Evolutionary conservation across 148 eudicot species (phyloP), one percentile per base, ranked within the genome.

Genomic region (Cornus kousa): DNA sequence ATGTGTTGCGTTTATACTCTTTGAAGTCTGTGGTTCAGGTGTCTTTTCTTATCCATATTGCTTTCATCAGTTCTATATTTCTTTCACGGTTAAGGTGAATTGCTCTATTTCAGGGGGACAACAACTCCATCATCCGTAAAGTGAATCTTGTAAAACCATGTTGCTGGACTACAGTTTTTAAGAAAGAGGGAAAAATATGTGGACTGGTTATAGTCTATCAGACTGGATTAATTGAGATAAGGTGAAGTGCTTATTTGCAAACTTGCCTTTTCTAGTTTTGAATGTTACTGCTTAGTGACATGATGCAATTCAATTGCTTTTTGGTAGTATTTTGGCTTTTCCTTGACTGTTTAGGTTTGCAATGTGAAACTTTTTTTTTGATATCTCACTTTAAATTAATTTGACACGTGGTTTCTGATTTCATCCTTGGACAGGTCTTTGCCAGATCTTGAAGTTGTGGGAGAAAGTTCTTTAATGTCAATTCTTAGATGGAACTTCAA

Each of bases 401-500:
- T 43, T 50, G 22, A 16, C 17, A 59, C 9, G 16, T 13, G 19
- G 64, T 17, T 24, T 16, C 46, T 24, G 31, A 17, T 72, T 65
- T 40, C 28, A 28, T 55, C 43, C 24, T 62, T 59, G 55, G 73
- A 72, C 89, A 95, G 99, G 91, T 94, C 95, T 69, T 83, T 96
- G 65, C 94, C 91, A 78, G 90, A 91, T 75, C 93, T 96, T 75
- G 86, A 92, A 80, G 82, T 88, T 57, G 75, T 92, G 83, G 93
- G 86, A 28, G 89, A 88, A 76, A 70, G 85, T 79, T 84, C 94
- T 67, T 73, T 92, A 77, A 85, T 84, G 86, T 88, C 98, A 80
- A 81, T 91, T 74, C 87, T 96, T 48, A 85, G 97, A 78, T 96
- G 98, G 99, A 96, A 85, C 82, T 89, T 88, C 89, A 94, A 85